phyloP scores from a whole-genome alignment of 768 basidiomycete genomes.

The Panaeolus papilionaceus region DNA sequence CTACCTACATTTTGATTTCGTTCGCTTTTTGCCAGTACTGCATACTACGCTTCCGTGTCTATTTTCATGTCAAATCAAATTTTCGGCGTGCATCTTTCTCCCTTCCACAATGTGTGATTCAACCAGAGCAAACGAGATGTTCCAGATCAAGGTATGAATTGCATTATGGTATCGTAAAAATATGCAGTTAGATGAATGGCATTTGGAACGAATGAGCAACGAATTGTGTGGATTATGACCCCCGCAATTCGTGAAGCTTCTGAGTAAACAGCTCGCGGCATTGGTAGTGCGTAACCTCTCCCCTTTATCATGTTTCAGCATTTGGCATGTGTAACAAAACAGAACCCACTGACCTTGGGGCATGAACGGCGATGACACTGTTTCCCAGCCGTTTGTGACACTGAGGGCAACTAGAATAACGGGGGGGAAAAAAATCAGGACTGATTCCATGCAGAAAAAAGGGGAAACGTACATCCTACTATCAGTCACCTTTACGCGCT shows the following conservation, averaged over 20 bases:
- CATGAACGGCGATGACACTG: constrained; percentile 93
- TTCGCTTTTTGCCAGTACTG: constrained; percentile 6
- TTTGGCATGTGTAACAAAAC: not conserved
- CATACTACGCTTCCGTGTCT: not conserved
- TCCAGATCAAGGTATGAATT: constrained; percentile 11
- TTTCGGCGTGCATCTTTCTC: not conserved
- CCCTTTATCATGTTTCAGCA: constrained; percentile 53
- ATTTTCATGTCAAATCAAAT: not conserved
- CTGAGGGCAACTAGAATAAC: constrained; percentile 78
- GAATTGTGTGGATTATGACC: constrained; percentile 24
- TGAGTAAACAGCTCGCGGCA: constrained; percentile 86
- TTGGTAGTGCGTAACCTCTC: constrained; percentile 96
- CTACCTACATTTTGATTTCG: constrained; percentile 3
- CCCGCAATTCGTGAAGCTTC: constrained; percentile 50
- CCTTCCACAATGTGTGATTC: not conserved
- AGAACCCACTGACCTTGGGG: constrained; percentile 67
- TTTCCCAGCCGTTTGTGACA: constrained; percentile 94
- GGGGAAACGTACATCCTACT: constrained; percentile 80
- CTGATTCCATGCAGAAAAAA: not conserved
- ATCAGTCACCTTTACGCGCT: constrained; percentile 89
- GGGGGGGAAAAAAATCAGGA: constrained; percentile 7
- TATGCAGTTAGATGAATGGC: constrained; percentile 3
- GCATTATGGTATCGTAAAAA: constrained; percentile 14
- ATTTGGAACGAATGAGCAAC: not conserved
- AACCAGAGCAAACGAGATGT: not conserved